Evolutionary conservation across 768 basidiomycete genomes (phyloP), one percentile per base, ranked within the genome.

Genomic region (Psilocybe cubensis): DNA sequence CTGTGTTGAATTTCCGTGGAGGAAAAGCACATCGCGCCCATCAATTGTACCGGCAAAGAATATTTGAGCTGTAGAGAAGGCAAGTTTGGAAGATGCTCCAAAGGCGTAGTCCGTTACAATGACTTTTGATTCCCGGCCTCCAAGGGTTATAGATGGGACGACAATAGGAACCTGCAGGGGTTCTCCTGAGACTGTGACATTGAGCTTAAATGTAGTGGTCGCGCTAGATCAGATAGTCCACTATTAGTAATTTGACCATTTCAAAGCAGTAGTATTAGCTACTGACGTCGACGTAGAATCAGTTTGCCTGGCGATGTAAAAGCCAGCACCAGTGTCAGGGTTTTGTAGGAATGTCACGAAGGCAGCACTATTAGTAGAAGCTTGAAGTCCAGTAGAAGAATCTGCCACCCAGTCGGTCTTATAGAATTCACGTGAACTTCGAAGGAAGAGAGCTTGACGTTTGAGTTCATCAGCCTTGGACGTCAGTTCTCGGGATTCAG

Each of bases 391-490:
- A 11, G 76, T 81, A 21, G 77, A 81, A 21, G 83, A 79, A 63
- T 90, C 82, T 3, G 84, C 87, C 20, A 92, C 74, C 79, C 86
- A 83, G 59, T 91, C 81, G 0, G 92, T 94, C 73, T 92, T 89
- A 71, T 85, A 83, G 67, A 94, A 91, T 45, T 89, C 88, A 0
- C 83, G 86, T 0, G 89, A 88, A 60, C 87, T 89, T 24, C 92
- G 85, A 18, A 94, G 71, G 78, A 94, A 94, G 17, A 92, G 68
- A 17, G 83, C 87, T 66, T 94, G 84, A 18, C 85, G 80, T 68
- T 93, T 94, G 48, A 94, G 75, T 64, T 94, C 92, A 54, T 84
- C 79, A 69, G 80, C 90, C 69, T 94, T 94, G 4, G 78, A 68
- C 0, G 83, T 84, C 40, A 93, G 66, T 14, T 80, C 80, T 21